Base-by-base conservation (phyloP, 179 eudicot species). In the Amaranthus tricolor region DNA sequence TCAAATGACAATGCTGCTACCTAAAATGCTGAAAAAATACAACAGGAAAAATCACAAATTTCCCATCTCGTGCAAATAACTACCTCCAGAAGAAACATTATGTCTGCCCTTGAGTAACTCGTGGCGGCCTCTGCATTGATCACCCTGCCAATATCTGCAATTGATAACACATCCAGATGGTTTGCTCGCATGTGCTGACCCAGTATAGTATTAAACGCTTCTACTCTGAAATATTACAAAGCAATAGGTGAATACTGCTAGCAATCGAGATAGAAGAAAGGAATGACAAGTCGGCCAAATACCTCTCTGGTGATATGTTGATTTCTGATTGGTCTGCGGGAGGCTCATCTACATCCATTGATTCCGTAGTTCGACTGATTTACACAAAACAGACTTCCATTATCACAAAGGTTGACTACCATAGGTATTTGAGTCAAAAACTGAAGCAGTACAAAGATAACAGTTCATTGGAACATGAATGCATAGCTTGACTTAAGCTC, bases 301-400 rank as follows among this genome's bases (percentile, higher is more conserved):
- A 90, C 98, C 98, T 94, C 76, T 90, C 89, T 6, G 89, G 47
- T 17, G 97, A 78, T 47, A 82, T 21, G 31, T 83, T 78, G 69
- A 58, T 61, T 73, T 74, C 76, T 60, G 86, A 52, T 79, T 86
- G 89, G 71, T 77, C 70, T 74, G 86, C 82, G 72, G 94, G 79
- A 80, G 96, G 86, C 58, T 86, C 90, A 80, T 95, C 99, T 19
- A 91, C 86, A 14, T 91, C 99, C 99, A 93, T 93, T 71, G 96
- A 86, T 77, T 89, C 88, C 1, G 88, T 70, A 45, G 84, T 65
- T 51, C 66, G 85, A 62, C 88, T 85, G 74, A 9, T 76, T 14
- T 78, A 60, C 17, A 21, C 53, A 59, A 70, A 66, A 58, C 53
- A 78, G 19, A 70, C 43, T 55, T 54, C 3, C 7, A 57, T 43